A percentile compares a stretch with the other conserved stretches of the same genome.
phyloP scores from a whole-genome alignment of 768 basidiomycete genomes.

The Chalciporus chontae region DNA sequence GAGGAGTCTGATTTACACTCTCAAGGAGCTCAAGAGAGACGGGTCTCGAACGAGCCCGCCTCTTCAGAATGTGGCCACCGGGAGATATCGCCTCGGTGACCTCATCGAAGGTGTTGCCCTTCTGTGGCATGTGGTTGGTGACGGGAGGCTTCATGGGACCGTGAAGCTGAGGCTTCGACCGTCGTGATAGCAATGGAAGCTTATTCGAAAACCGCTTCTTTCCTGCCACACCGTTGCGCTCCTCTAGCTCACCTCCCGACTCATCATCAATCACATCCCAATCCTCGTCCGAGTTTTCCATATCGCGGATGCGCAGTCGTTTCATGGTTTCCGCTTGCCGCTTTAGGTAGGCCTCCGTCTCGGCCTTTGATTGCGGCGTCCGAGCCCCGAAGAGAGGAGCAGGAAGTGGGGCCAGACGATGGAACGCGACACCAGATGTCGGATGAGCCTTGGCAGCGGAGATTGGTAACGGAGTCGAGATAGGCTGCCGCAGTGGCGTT shows the following conservation, averaged over 20 bases:
- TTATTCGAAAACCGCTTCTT: conserved; percentile 34
- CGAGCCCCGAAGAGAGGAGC: conserved; percentile 29
- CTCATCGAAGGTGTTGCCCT: conserved; percentile 48
- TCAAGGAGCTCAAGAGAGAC: conserved; percentile 64
- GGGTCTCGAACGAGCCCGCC: conserved; percentile 70
- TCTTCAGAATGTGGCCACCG: conserved; percentile 71
- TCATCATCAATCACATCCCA: conserved; percentile 43
- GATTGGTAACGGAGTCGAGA: conserved; percentile 37
- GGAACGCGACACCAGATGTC: conserved; percentile 33
- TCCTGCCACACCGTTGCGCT: conserved; percentile 31
- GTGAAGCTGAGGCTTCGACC: conserved; percentile 25
- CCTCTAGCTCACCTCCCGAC: conserved; percentile 50
- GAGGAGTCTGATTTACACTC: conserved; percentile 43
- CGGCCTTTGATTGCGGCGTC: conserved; percentile 33
- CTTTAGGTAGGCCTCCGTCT: conserved; percentile 37
- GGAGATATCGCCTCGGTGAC: conserved; percentile 71
- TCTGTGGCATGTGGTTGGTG: conserved; percentile 30
- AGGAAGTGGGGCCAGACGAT: conserved; percentile 33
- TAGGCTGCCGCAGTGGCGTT: conserved; percentile 55
- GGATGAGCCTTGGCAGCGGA: conserved; percentile 33
- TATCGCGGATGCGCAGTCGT: conserved; percentile 56
- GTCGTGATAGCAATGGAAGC: conserved; percentile 22
- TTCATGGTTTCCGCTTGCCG: conserved; percentile 65
- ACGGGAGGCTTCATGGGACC: conserved; percentile 28
- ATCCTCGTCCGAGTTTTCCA: conserved; percentile 44